These are phyloP conservation scores for Berberis vulgaris DNA, from an alignment of 164 flowering plant species.

Conservation along the genomic window DNA sequence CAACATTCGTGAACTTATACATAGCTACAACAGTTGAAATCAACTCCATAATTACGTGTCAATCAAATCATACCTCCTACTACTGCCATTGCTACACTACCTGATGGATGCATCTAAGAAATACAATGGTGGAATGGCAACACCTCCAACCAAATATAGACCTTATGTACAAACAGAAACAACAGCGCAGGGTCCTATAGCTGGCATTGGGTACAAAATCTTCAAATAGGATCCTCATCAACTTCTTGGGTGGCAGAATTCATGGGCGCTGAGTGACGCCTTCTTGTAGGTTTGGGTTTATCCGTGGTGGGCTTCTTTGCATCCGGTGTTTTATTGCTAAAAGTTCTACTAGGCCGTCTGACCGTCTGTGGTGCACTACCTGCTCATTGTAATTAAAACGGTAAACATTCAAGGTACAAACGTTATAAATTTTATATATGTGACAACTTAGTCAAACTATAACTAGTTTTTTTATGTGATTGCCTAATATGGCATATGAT, in stretches of 20 bases:
- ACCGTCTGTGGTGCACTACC: conserved; percentile 27
- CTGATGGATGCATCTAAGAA: not conserved
- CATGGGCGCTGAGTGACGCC: conserved; percentile 18
- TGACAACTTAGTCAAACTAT: too few species aligned
- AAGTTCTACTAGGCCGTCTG: conserved; percentile 19
- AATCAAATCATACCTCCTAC: not conserved
- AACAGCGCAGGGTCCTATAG: not conserved
- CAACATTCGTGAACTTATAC: not conserved
- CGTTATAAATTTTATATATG: not conserved
- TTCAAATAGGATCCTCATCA: conserved; percentile 8
- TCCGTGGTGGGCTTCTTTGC: conserved; percentile 31
- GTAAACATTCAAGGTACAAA: not conserved
- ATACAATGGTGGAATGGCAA: not conserved
- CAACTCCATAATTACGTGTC: not conserved
- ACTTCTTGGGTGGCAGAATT: conserved; percentile 15
- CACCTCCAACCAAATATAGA: conserved; percentile 1
- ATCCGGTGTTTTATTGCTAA: conserved; percentile 21
- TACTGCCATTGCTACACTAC: not conserved
- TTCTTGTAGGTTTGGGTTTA: conserved; percentile 21
- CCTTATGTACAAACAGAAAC: conserved; percentile 17
- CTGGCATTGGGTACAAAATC: conserved; percentile 4
- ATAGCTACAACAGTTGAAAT: conserved; percentile 7
- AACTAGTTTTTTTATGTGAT: too few species aligned
- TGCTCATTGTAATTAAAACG: conserved; percentile 13
- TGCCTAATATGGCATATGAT: too few species aligned